Conservation (phyloP, 306 rosid species). For the Datisca glomerata region DNA sequence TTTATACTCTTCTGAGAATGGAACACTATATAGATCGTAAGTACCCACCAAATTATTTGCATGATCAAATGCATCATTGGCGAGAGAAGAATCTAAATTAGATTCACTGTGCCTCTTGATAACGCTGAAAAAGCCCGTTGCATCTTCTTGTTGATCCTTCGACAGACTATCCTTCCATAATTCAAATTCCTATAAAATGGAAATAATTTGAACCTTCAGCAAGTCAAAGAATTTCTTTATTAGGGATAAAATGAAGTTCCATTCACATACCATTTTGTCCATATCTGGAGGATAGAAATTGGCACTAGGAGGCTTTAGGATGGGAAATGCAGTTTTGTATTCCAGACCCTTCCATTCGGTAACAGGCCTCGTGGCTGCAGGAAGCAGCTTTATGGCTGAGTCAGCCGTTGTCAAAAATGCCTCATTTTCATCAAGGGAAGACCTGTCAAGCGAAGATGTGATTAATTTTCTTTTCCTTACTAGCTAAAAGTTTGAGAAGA, state of each 20-base stretch:
- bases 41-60: conserved; percentile 12
- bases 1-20: conserved; percentile 71
- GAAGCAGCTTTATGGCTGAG: conserved; percentile 61
- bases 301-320: conserved; percentile 71
- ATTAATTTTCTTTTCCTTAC: too few species aligned
- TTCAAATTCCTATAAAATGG: conserved; percentile 63
- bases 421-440: conserved; percentile 68
- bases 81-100: conserved; percentile 32
- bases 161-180: conserved; percentile 60
- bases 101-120: conserved; percentile 60
- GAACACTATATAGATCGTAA: conserved; percentile 46
- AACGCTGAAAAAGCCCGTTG: conserved; percentile 67
- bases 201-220: conserved; percentile 13
- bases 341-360: conserved; percentile 76
- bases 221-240: conserved; percentile 6
- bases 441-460: too few species aligned
- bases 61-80: conserved; percentile 9
- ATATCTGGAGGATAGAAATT: conserved; percentile 95
- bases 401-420: conserved; percentile 87
- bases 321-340: conserved; percentile 78
- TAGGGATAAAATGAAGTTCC: conserved; percentile 9
- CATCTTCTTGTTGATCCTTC: conserved; percentile 47
- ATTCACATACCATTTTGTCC: conserved; percentile 64
- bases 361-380: conserved; percentile 50
- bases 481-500: too few species aligned